These are phyloP conservation scores for Solanum tacnaense DNA, from an alignment of 257 asterid genomes.

Conservation along the genomic window DNA sequence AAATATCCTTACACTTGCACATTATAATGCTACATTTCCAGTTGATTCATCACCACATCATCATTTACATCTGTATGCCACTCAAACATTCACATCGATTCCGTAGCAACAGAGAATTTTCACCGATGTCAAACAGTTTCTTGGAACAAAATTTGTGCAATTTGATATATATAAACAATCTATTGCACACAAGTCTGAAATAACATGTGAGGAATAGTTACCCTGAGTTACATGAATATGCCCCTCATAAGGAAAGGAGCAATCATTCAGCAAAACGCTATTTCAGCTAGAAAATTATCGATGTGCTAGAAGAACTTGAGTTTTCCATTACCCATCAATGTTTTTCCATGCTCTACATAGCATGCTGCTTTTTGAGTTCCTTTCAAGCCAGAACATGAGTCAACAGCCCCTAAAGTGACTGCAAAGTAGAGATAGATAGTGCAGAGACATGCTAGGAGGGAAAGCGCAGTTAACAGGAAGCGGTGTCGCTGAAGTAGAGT, in stretches of 20 bases:
- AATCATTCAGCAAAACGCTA: not conserved
- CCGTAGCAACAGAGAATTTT: not conserved
- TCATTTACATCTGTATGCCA: not conserved
- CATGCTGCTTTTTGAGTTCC: slow-evolving; percentile 44
- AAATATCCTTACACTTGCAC: not conserved
- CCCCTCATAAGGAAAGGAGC: not conserved
- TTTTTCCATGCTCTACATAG: slow-evolving; percentile 26
- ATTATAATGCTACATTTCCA: not conserved
- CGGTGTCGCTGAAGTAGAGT: slow-evolving; percentile 55
- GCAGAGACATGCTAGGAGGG: slow-evolving; percentile 49
- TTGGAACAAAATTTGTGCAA: not conserved
- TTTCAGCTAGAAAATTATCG: not conserved
- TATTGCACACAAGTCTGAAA: not conserved
- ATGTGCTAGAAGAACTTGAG: slow-evolving; percentile 32
- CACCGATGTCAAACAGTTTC: not conserved
- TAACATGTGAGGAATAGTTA: not conserved
- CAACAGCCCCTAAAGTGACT: slow-evolving; percentile 40
- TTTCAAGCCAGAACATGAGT: slow-evolving; percentile 37
- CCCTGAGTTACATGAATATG: not conserved
- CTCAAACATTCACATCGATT: not conserved
- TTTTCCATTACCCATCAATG: slow-evolving; percentile 37
- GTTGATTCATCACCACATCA: not conserved
- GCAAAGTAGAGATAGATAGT: slow-evolving; percentile 72
- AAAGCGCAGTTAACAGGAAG: slow-evolving; percentile 51
- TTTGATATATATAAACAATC: not conserved